These are phyloP conservation scores for Phytophthora palmivora DNA, from an alignment of 352 stramenopile genomes.

Conservation along the genomic window DNA sequence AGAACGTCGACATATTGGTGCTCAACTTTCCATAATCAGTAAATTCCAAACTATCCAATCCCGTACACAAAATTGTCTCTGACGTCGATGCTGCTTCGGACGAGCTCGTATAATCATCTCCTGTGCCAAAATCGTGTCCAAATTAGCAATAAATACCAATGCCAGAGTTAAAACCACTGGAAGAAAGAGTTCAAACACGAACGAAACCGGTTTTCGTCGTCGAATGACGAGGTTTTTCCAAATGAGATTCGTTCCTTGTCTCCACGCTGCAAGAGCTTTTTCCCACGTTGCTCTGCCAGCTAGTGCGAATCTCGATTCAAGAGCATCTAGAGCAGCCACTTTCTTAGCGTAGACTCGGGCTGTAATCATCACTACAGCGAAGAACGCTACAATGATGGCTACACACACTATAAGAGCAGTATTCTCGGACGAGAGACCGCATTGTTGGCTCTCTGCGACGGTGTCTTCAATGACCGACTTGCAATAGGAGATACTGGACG, in stretches of 20 bases:
- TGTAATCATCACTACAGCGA: constrained; percentile 28
- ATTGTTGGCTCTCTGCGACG: constrained; percentile 48
- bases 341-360: constrained; percentile 34
- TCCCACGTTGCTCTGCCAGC: constrained; percentile 35
- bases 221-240: constrained; percentile 79
- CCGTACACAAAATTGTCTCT: constrained; percentile 44
- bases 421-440: constrained; percentile 40
- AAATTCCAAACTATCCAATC: constrained; percentile 32
- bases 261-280: constrained; percentile 42
- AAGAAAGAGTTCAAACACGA: constrained; percentile 69
- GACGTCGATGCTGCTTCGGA: constrained; percentile 24
- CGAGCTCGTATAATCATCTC: constrained; percentile 17
- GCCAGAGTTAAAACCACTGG: constrained; percentile 56
- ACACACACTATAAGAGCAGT: constrained; percentile 39
- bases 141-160: constrained; percentile 69
- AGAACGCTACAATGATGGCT: constrained; percentile 29
- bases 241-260: constrained; percentile 66
- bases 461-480: constrained; percentile 48
- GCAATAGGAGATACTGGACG: constrained; percentile 39
- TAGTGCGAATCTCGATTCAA: constrained; percentile 40
- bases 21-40: constrained; percentile 45
- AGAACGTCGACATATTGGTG: constrained; percentile 66
- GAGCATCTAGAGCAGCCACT: not conserved
- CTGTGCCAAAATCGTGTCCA: constrained; percentile 57
- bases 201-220: constrained; percentile 48